These are phyloP conservation scores for Fonsecaea erecta DNA, from an alignment of 2,329 filamentous ascomycete genomes.

Conservation along the genomic window DNA sequence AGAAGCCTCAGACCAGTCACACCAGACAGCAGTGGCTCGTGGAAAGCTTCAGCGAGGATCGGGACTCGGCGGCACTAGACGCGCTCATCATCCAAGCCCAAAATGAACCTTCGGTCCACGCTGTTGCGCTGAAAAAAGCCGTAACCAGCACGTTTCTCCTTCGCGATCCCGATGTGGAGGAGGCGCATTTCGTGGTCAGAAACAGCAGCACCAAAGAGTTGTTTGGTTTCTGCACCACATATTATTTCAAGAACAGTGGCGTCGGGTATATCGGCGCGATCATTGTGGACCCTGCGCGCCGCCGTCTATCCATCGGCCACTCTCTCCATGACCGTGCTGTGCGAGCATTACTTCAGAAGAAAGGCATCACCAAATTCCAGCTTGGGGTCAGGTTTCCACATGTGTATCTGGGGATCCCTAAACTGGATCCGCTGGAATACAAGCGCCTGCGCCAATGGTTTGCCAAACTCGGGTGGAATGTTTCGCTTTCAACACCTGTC, in stretches of 20 bases:
- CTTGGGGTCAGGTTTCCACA: slow-evolving; percentile 80
- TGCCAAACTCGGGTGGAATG: slow-evolving; percentile 86
- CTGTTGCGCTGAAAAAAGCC: slow-evolving; percentile 61
- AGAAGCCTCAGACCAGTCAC: slow-evolving; percentile 73
- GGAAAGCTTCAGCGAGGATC: slow-evolving; percentile 79
- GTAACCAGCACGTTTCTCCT: slow-evolving; percentile 78
- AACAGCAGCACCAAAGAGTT: slow-evolving; percentile 90
- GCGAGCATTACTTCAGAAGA: slow-evolving; percentile 71
- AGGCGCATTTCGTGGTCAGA: slow-evolving; percentile 87
- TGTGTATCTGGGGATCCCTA: slow-evolving; percentile 84
- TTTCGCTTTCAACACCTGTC: slow-evolving; percentile 63
- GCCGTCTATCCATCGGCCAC: slow-evolving; percentile 86
- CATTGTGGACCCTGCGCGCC: slow-evolving; percentile 85
- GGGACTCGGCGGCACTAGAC: slow-evolving; percentile 74
- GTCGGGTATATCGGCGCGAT: slow-evolving; percentile 80
- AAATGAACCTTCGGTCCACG: slow-evolving; percentile 55
- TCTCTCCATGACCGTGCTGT: slow-evolving; percentile 87
- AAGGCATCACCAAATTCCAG: slow-evolving; percentile 77
- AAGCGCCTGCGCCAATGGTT: slow-evolving; percentile 78
- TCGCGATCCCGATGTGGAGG: slow-evolving; percentile 70
- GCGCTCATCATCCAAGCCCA: slow-evolving; percentile 74
- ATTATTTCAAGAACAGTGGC: slow-evolving; percentile 71
- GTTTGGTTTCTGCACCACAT: slow-evolving; percentile 91
- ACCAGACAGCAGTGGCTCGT: slow-evolving; percentile 96
- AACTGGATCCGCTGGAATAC: slow-evolving; percentile 63